A percentile compares a stretch with the other conserved stretches of the same genome.
Evolutionary conservation across 2,329 filamentous ascomycete genomes (phyloP).

Genomic region (Fusarium sp.): DNA sequence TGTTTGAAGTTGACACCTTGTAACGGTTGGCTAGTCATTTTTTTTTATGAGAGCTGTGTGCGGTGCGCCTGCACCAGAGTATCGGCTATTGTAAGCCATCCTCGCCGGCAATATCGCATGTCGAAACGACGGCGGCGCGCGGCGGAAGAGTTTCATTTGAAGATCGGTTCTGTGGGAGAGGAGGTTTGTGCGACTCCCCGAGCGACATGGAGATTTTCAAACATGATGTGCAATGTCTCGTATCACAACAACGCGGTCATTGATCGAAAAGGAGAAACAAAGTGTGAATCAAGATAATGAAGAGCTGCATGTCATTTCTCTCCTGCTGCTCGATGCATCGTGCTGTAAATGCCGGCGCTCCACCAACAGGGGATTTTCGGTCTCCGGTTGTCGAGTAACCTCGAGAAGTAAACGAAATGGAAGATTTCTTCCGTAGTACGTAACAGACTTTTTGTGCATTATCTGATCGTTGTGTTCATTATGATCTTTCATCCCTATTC

Average conservation of each 20-base stretch:
- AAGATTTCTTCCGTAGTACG: slow-evolving; percentile 1
- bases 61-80: slow-evolving; percentile 2
- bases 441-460: not conserved
- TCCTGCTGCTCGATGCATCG: slow-evolving; percentile 18
- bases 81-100: slow-evolving; percentile 1
- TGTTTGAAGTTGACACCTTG: slow-evolving; percentile 25
- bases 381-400: slow-evolving; percentile 5
- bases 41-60: slow-evolving; percentile 6
- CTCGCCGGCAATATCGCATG: slow-evolving; percentile 6
- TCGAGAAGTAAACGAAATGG: slow-evolving; percentile 5
- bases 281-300: slow-evolving; percentile 13
- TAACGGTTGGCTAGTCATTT: slow-evolving; percentile 25
- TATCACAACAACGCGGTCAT: slow-evolving; percentile 6
- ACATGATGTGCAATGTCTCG: slow-evolving; percentile 26
- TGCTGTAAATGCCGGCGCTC: slow-evolving; percentile 20
- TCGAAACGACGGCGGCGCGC: slow-evolving; percentile 16
- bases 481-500: not conserved
- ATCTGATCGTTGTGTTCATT: not conserved
- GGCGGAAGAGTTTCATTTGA: slow-evolving; percentile 8
- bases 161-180: not conserved
- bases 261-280: slow-evolving; percentile 15
- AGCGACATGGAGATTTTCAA: slow-evolving; percentile 16
- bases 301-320: slow-evolving; percentile 25
- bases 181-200: slow-evolving; percentile 19
- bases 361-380: slow-evolving; percentile 16